Evolutionary conservation across 2,329 filamentous ascomycete genomes (phyloP), one percentile per base, ranked within the genome.

Genomic region (Penicillium sp.): DNA sequence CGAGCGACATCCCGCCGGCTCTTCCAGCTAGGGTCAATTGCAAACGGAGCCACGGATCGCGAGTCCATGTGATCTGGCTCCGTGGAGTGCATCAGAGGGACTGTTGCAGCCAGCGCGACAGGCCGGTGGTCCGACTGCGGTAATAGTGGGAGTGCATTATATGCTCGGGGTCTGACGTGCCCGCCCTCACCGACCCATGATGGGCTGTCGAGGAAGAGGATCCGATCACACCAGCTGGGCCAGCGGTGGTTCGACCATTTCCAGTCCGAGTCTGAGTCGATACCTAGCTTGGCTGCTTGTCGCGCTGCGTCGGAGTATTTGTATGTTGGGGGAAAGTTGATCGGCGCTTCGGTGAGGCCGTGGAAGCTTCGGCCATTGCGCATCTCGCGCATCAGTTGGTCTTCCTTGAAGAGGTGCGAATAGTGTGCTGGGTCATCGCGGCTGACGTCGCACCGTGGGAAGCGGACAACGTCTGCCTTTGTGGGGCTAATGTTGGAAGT

Each of bases 161-260:
- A 97, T 20, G 68, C 72, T 23, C 77, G 69, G 3, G 81, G 74
- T 20, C 72, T 68, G n/a, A 88, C 76, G 16, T 50, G 49, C 4
- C 47, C 50, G 4, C 41, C 40, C 18, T 65, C 60, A 35, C 67
- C 67, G 31, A 75, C 63, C 77, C 78, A 82, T 18, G 67, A 66
- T 16, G 78, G 81, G 18, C 77, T 70, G 42, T 85, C 80, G 3
- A 91, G 74, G 67, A 83, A 97, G 16, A 97, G 73, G 16, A 97
- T 84, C 3, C 93, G 82, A 68, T 97, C 93, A 60, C 89, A 95
- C 93, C 91, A 97, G 61, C 85, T 84, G 1, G 93, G 90, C 77
- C 87, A 94, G 37, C 93, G 83, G 65, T 94, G 87, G 47, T 76
- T 74, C 6, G 89, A 87, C 79, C 89, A 96, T 26, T 74, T 70